phyloP scores from a whole-genome alignment of 257 asterid species.

The Primulina tabacum region DNA sequence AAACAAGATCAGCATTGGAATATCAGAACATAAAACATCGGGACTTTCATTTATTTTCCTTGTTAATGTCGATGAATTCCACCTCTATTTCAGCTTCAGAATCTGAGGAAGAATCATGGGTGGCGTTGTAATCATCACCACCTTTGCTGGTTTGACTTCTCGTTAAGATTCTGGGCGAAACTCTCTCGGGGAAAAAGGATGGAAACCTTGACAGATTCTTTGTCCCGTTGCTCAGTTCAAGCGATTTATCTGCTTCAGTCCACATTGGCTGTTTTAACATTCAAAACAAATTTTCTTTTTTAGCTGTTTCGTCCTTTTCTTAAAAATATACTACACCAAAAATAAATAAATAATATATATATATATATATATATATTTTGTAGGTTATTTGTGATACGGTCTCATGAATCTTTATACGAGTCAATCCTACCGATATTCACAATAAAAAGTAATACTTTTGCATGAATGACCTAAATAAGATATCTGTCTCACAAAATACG shows the following conservation, averaged over 20 bases:
- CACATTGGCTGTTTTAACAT: constrained; percentile 55
- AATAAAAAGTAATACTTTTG: no score
- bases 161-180: constrained; percentile 40
- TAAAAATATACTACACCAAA: no score
- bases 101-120: constrained; percentile 40
- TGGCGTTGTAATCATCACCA: neutral
- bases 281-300: neutral
- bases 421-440: no score
- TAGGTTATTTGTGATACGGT: no score
- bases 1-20: constrained; percentile 30
- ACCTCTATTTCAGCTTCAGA: constrained; percentile 52
- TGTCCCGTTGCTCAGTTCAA: constrained; percentile 32
- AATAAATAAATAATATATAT: no score
- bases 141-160: constrained; percentile 22
- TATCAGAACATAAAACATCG: constrained; percentile 31
- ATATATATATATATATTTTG: no score
- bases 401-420: no score
- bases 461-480: no score
- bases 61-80: constrained; percentile 31
- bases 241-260: constrained; percentile 57
- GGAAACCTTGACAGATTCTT: constrained; percentile 46
- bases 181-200: constrained; percentile 64
- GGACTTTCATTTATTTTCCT: constrained; percentile 15
- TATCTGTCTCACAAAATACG: no score
- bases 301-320: no score